A percentile compares a stretch with the other conserved stretches of the same genome.
Evolutionary conservation across 2,329 filamentous ascomycete species (phyloP).

Genomic region (Colletotrichum eremochloae): DNA sequence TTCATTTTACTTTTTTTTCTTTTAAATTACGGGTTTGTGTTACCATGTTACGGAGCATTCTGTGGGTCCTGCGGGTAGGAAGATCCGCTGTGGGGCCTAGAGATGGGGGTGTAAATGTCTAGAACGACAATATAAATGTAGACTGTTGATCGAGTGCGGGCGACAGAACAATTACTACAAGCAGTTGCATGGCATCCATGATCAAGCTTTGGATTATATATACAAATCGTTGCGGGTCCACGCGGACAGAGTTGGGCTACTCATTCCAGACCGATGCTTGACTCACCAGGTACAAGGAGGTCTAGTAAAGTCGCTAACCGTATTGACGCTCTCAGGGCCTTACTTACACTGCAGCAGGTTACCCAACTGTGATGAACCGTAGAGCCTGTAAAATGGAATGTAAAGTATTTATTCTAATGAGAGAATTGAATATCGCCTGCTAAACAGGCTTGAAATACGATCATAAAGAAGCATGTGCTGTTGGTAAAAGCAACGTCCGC

Average conservation of each 20-base stretch:
- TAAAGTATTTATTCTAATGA: no score
- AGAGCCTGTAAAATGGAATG: no score
- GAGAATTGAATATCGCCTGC: no score
- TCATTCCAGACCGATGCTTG: conserved; percentile 43
- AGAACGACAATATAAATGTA: no score
- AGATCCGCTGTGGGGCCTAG: no score
- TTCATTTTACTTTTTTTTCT: background rate
- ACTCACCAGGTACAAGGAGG: background rate
- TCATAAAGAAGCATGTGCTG: no score
- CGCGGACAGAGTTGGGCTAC: no score
- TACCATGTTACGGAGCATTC: background rate
- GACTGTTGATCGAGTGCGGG: background rate
- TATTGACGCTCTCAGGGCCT: background rate
- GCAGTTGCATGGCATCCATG: background rate
- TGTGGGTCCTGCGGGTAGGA: background rate
- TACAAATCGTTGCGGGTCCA: background rate
- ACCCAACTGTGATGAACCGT: background rate
- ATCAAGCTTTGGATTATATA: conserved; percentile 9
- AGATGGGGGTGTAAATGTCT: no score
- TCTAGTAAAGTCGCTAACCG: background rate
- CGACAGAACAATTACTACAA: no score
- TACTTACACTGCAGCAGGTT: conserved; percentile 18
- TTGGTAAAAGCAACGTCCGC: no score
- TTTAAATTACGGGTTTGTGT: background rate
- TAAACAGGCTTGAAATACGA: no score